Evolutionary conservation across 1,139 yeast genomes (phyloP), one percentile per base, ranked within the genome.

Genomic region (Yamadazyma sp.): DNA sequence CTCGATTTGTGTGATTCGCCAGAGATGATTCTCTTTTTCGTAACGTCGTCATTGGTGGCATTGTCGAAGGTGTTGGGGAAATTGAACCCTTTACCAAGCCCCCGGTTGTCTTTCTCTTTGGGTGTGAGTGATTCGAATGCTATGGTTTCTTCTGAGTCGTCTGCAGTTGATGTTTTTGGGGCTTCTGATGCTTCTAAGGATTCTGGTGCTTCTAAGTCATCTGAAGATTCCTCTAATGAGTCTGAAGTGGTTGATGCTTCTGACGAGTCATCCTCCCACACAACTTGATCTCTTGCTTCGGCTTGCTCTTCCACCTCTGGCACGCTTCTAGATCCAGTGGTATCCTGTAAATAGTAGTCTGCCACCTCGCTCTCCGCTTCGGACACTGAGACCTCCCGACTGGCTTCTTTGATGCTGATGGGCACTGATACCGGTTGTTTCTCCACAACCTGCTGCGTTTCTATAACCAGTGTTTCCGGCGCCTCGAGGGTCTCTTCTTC

Each of bases 11-110:
- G 36, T 6, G 56, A 46, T 6, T 44, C 54, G n/a, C 43, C 34
- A 6, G 50, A 46, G 6, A 49, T 38, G 18, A 46, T 34, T 30
- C 53, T 50, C 20, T 41, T 45, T 34, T 52, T 54, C 2, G 59
- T 47, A 15, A 51, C 50, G 16, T 55, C 49, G 27, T 54, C 51
- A 35, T 70, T 70, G 17, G 76, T 70, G 25, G 66, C 47, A 41
- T 70, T 70, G 4, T 44, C 37, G 10, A 33, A 39, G 38, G 56
- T 56, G 41, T 70, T 69, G 5, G 76, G 77, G 51, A 71, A 71
- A 36, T 61, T 59, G 45, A 70, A 71, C 6, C 53, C 44, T 34
- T 51, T 59, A 0, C 73, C 73, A 1, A 56, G 53, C 3, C 74
- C 76, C 17, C 48, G 54, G 40, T 67, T 67, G 38, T 61, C 64